Evolutionary conservation across 1,284 basidiomycete species (phyloP).

Genomic region (Apiotrichum porosum): DNA sequence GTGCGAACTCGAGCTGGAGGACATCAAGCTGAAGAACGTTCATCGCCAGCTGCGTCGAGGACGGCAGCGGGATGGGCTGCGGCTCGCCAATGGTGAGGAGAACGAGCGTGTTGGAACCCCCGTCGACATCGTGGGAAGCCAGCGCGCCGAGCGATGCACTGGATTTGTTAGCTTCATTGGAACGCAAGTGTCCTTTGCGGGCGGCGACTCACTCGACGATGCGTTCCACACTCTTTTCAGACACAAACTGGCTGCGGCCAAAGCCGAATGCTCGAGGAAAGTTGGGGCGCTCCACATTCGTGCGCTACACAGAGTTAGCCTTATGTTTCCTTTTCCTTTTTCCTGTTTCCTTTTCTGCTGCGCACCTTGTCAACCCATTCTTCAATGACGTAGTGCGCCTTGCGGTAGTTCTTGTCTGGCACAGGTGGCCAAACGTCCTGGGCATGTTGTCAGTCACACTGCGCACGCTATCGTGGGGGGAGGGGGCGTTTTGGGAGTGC

Average conservation of each 20-base stretch:
- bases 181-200: not conserved
- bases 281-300: constrained; percentile 39
- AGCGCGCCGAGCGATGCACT: constrained; percentile 63
- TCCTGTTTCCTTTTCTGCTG: not conserved
- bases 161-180: not conserved
- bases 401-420: constrained; percentile 73
- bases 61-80: constrained; percentile 26
- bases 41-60: constrained; percentile 56
- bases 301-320: constrained; percentile 25
- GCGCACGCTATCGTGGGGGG: no score
- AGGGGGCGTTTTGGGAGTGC: no score
- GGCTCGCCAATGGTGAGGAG: constrained; percentile 64
- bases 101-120: constrained; percentile 64
- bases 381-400: constrained; percentile 71
- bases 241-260: constrained; percentile 67
- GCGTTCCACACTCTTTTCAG: constrained; percentile 63
- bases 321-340: no score
- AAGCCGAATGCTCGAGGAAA: constrained; percentile 52
- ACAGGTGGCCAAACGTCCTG: constrained; percentile 75
- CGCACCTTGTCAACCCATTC: constrained; percentile 74
- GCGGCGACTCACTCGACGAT: constrained; percentile 56
- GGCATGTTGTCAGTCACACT: not conserved
- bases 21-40: constrained; percentile 70
- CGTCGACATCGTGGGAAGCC: constrained; percentile 71
- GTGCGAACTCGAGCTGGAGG: constrained; percentile 37